Evolutionary conservation across 257 asterid genomes (phyloP), one percentile per base, ranked within the genome.

Genomic region (Sherardia arvensis): DNA sequence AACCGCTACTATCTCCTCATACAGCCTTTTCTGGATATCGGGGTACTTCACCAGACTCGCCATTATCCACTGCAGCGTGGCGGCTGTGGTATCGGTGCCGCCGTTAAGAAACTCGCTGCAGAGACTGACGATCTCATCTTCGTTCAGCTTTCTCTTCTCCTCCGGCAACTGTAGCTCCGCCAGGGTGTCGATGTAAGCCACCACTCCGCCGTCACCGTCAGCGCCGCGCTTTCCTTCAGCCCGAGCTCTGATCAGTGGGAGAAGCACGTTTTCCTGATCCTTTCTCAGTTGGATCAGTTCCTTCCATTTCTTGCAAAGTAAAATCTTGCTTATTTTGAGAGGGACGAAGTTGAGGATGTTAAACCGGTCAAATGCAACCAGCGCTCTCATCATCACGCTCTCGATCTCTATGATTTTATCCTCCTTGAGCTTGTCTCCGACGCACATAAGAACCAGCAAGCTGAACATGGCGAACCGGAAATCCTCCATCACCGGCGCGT

Each of bases 81-180:
- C 83, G 30, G 92, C 67, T 1, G 92, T 87, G 23, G 90, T 87
- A 34, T 87, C 93, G 0, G 86, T 83, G 18, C 95, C 93, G 0
- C 80, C 92, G 33, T 59, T 55, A 10, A 84, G 80, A 38, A 87
- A 87, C 27, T 84, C 95, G 15, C 82, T 53, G 73, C 91, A 80
- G 8, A 87, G 34, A 66, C 76, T 76, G 55, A 80, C 81, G 15
- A 84, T 75, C 32, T 84, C 95, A 22, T 30, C 77, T 45, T 77
- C 85, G 2, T 57, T 68, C 6, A 85, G 73, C 32, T 83, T 82
- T 56, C 88, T 62, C 15, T 79, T 73, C 40, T 81, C 83, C 30
- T 81, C 95, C 2, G 90, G 87, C 14, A 80, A 62, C 12, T 68
- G 57, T 69, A 87, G 62, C 62, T 73, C 82, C 36, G 22, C 57